Evolutionary conservation across 2,329 filamentous ascomycete species (phyloP).

Genomic region (Lecanicillium sp.): DNA sequence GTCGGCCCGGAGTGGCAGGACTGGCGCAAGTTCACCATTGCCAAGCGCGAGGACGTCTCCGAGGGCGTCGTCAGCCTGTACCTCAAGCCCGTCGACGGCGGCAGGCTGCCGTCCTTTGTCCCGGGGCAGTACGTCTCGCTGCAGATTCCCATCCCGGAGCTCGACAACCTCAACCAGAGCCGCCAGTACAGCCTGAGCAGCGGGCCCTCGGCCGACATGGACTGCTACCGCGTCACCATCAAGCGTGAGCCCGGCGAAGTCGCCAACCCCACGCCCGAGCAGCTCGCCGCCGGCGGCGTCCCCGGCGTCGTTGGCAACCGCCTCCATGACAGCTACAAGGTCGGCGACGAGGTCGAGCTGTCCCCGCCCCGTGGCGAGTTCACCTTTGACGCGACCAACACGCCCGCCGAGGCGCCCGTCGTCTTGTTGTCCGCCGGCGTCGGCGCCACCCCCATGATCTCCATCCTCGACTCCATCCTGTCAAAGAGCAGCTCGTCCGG

Average conservation of each 20-base stretch:
- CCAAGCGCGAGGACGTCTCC: slow-evolving; percentile 53
- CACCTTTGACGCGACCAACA: slow-evolving; percentile 43
- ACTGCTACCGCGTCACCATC: slow-evolving; percentile 65
- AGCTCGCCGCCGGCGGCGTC: slow-evolving; percentile 22
- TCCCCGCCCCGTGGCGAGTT: slow-evolving; percentile 54
- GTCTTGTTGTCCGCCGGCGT: slow-evolving; percentile 63
- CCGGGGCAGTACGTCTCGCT: slow-evolving; percentile 71
- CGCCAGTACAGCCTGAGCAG: slow-evolving; percentile 71
- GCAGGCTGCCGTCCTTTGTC: slow-evolving; percentile 48
- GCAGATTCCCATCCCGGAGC: slow-evolving; percentile 50
- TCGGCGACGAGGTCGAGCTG: slow-evolving; percentile 46
- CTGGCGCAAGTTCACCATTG: slow-evolving; percentile 49
- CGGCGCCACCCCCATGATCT: slow-evolving; percentile 57
- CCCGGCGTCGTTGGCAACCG: slow-evolving; percentile 46
- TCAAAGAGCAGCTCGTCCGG: slow-evolving; percentile 21
- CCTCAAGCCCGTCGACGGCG: slow-evolving; percentile 52
- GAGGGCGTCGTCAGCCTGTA: slow-evolving; percentile 60
- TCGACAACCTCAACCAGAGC: slow-evolving; percentile 55
- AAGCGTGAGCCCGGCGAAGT: slow-evolving; percentile 50
- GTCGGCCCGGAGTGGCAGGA: slow-evolving; percentile 29
- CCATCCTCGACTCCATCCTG: slow-evolving; percentile 53
- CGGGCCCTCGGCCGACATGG: slow-evolving; percentile 34
- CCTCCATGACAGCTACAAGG: slow-evolving; percentile 38
- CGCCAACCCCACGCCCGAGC: slow-evolving; percentile 9
- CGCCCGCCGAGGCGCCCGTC: slow-evolving; percentile 39